Conservation (phyloP, 202 grass and related monocot genomes). For the Schoenoplectus triqueter region DNA sequence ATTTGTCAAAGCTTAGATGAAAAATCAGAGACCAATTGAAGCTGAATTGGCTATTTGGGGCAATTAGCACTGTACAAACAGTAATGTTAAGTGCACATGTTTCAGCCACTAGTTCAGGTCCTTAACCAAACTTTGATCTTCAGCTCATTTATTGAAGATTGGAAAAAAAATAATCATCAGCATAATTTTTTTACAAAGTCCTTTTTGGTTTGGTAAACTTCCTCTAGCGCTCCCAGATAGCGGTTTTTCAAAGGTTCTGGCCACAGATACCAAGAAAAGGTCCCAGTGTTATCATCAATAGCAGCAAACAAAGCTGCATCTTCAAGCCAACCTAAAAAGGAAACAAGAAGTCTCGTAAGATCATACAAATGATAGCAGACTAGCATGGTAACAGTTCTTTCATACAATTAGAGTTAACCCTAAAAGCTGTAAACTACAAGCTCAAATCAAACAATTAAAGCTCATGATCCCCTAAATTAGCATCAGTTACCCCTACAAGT, state of each 20-base stretch:
- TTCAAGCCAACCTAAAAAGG: conserved; percentile 80
- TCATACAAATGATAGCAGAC: conserved; percentile 1
- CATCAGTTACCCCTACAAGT: neutral
- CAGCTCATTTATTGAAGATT: neutral
- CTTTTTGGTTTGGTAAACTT: conserved; percentile 73
- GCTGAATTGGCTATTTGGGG: neutral
- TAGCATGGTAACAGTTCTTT: conserved; percentile 13
- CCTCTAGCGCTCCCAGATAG: conserved; percentile 81
- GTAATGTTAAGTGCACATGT: neutral
- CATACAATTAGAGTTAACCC: conserved; percentile 5
- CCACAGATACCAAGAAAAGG: conserved; percentile 85
- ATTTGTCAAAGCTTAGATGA: neutral
- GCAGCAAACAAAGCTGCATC: conserved; percentile 99
- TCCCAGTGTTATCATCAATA: conserved; percentile 68
- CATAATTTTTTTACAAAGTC: conserved; percentile 67
- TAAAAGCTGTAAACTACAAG: neutral
- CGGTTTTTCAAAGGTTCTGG: conserved; percentile 96
- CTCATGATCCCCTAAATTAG: conserved; percentile 16
- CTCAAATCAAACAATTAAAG: conserved; percentile 21
- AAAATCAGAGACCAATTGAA: neutral
- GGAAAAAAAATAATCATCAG: conserved; percentile 11
- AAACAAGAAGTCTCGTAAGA: conserved; percentile 23
- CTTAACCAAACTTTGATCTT: neutral
- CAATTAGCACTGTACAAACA: neutral
- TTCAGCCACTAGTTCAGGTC: conserved; percentile 2